Evolutionary conservation across 768 basidiomycete species (phyloP), one percentile per base, ranked within the genome.

Genomic region (Suillus ampliporus): DNA sequence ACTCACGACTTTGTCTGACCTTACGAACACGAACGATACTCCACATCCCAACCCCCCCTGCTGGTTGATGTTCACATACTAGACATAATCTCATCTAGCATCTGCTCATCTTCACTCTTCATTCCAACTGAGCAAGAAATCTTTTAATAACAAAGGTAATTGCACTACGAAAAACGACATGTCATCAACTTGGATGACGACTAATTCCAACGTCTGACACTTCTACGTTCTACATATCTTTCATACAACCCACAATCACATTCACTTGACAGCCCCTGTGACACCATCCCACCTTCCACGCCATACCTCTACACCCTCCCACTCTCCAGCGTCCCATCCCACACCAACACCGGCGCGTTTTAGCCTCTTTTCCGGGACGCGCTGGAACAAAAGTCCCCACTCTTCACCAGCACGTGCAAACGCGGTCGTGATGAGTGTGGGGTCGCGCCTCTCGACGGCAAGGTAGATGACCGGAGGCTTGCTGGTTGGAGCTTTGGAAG

Each of bases 301-400:
- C 91, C 91, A 95, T 48, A 96, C 81, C 76, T 95, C 92, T 28
- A 95, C 80, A 5, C 83, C 91, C 26, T 89, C 90, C 91, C 92
- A 95, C 57, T 93, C 92, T 7, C 82, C 81, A 68, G 76, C 81
- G 14, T 77, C 76, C 92, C 92, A 94, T 4, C 77, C 74, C 44
- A 85, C 71, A 3, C 85, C 84, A 14, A 78, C 80, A 65, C 94
- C 76, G 5, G 85, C 84, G 68, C 86, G 89, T 40, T 73, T 74
- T 15, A 95, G 68, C 70, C 87, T 89, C 41, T 77, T 83, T 19
- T 77, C 79, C 2, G 86, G 82, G 23, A 96, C 78, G 11, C 85
- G 86, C 51, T 84, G 82, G 15, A 86, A 76, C 7, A 76, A 71
- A 71, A 93, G 89, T 5, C 82, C 78, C 85, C 88, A 89, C 4